A percentile compares a stretch with the other conserved stretches of the same genome.
Conservation (phyloP, 805 yeast species). For the Jamesozyma rosinii region DNA sequence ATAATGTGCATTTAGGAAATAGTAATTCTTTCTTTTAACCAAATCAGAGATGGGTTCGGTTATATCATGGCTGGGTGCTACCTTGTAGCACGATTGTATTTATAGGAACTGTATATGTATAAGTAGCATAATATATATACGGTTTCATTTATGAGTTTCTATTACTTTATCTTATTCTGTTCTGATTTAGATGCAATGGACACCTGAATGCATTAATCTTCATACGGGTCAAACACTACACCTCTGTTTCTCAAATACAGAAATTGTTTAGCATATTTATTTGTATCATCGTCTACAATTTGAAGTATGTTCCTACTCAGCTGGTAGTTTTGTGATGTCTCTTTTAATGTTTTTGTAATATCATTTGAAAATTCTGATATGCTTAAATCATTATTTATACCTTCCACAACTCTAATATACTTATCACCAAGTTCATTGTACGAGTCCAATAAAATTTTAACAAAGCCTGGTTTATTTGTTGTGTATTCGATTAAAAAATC, state of each 20-base stretch:
- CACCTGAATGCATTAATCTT: too few species aligned
- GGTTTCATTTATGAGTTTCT: too few species aligned
- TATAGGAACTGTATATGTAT: too few species aligned
- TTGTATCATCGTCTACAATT: conserved; percentile 47
- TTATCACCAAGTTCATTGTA: conserved; percentile 52
- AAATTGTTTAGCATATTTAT: conserved; percentile 28
- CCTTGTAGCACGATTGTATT: too few species aligned
- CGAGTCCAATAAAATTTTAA: conserved; percentile 60
- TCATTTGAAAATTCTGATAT: conserved; percentile 59
- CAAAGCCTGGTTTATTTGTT: conserved; percentile 62
- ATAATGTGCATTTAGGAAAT: background rate
- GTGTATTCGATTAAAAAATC: conserved; percentile 62
- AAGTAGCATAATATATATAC: too few species aligned
- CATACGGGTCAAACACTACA: conserved; percentile 9
- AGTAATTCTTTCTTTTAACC: background rate
- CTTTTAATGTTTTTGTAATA: conserved; percentile 50
- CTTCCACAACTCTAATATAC: conserved; percentile 57
- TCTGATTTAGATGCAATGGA: too few species aligned
- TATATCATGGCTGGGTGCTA: too few species aligned
- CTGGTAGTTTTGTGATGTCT: conserved; percentile 46
- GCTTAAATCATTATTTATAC: conserved; percentile 52
- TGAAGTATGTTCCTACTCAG: conserved; percentile 49
- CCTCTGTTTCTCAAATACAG: conserved; percentile 29
- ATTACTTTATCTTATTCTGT: too few species aligned
- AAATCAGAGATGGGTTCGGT: too few species aligned